Percentiles rank a stretch among this genome's conserved stretches.
These are phyloP conservation scores for Stentor roeselii DNA, from an alignment of 73 alveolate genomes.

Conservation along the genomic window DNA sequence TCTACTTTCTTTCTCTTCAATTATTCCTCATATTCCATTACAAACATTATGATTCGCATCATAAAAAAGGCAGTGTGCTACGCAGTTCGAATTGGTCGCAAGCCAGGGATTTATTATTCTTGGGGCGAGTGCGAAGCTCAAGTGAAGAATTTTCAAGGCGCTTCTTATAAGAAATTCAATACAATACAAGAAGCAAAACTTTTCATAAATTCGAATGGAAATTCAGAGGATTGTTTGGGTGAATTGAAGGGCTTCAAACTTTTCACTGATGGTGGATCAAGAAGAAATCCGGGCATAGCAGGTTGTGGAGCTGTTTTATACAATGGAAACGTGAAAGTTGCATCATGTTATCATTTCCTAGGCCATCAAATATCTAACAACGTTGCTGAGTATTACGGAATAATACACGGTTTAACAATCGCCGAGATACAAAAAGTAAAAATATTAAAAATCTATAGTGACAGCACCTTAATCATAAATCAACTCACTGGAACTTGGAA, in stretches of 20 bases:
- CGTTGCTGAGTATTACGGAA: conserved; percentile 25
- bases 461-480: background rate
- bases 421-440: background rate
- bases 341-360: background rate
- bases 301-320: conserved; percentile 27
- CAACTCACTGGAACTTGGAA: background rate
- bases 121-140: conserved; percentile 49
- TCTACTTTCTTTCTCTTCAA: too few species aligned
- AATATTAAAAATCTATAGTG: background rate
- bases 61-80: too few species aligned
- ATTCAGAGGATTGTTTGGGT: background rate
- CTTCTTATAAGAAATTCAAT: conserved; percentile 40
- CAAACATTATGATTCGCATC: too few species aligned
- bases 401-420: conserved; percentile 2
- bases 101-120: conserved; percentile 50
- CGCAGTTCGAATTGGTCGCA: conserved; percentile 53
- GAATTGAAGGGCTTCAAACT: background rate
- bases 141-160: conserved; percentile 44
- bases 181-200: conserved; percentile 42
- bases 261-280: conserved; percentile 27
- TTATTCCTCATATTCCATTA: too few species aligned
- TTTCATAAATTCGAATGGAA: conserved; percentile 22
- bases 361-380: background rate
- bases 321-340: background rate
- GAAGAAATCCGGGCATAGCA: conserved; percentile 26